Percentiles rank a stretch among this genome's conserved stretches.
phyloP scores from a whole-genome alignment of 495 filamentous ascomycete genomes.

The Penicillium desertorum region DNA sequence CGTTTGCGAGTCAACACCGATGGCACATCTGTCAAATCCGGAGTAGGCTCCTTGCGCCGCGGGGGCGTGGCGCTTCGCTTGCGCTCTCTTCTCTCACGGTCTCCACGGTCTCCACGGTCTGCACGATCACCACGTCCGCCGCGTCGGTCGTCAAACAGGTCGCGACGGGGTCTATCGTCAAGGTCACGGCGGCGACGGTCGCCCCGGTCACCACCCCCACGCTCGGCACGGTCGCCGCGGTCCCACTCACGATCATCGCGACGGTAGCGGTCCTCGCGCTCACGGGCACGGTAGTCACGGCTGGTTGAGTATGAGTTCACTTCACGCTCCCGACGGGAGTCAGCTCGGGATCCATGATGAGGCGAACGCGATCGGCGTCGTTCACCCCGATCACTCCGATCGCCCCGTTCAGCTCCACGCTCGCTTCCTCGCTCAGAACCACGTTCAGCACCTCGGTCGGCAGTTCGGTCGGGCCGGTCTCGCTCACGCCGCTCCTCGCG shows the following conservation, averaged over 20 bases:
- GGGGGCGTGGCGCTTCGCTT: slow-evolving; percentile 78
- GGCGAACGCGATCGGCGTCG: slow-evolving; percentile 76
- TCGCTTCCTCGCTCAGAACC: slow-evolving; percentile 4
- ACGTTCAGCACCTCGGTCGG: slow-evolving; percentile 23
- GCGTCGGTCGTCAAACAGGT: slow-evolving; percentile 32
- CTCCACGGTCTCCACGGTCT: slow-evolving; percentile 36
- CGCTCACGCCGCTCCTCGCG: slow-evolving; percentile 54
- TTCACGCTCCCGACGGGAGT: slow-evolving; percentile 63
- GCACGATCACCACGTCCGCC: slow-evolving; percentile 28
- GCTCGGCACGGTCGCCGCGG: slow-evolving; percentile 48
- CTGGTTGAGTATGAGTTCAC: slow-evolving; percentile 87
- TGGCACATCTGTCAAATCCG: slow-evolving; percentile 83
- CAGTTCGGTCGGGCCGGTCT: slow-evolving; percentile 42
- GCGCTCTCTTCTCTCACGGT: slow-evolving; percentile 56
- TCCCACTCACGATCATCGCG: slow-evolving; percentile 55
- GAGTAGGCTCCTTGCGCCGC: slow-evolving; percentile 91
- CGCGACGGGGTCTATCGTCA: slow-evolving; percentile 32
- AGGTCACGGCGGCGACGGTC: slow-evolving; percentile 31
- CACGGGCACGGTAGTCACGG: slow-evolving; percentile 83
- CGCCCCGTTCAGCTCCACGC: slow-evolving; percentile 36
- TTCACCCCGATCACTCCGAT: slow-evolving; percentile 52
- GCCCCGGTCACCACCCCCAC: slow-evolving; percentile 41
- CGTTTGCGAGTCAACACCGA: slow-evolving; percentile 80
- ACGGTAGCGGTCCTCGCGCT: slow-evolving; percentile 82
- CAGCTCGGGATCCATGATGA: slow-evolving; percentile 58